A percentile compares a stretch with the other conserved stretches of the same genome.
Conservation (phyloP, 768 basidiomycete genomes). For the Royoungia palumana region DNA sequence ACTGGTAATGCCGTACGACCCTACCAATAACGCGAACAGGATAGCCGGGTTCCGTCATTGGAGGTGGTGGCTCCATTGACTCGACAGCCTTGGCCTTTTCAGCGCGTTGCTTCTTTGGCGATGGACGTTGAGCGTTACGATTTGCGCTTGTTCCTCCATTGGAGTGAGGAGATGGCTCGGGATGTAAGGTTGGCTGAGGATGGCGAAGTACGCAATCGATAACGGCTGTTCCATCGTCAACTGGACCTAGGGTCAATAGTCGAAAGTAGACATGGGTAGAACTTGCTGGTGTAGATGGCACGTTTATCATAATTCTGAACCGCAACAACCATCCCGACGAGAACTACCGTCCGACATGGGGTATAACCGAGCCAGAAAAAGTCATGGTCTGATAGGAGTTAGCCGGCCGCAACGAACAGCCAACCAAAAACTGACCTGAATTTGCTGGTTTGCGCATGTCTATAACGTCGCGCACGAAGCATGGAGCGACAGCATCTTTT, state of each 20-base stretch:
- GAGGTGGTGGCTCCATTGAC: conserved; percentile 26
- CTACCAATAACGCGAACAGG: conserved; percentile 47
- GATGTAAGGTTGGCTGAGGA: conserved; percentile 28
- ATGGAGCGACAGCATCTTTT: conserved; percentile 51
- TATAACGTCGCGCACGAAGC: conserved; percentile 52
- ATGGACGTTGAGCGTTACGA: background rate
- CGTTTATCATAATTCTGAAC: conserved; percentile 57
- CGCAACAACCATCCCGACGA: conserved; percentile 66
- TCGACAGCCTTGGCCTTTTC: conserved; percentile 3
- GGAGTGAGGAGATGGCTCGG: conserved; percentile 7
- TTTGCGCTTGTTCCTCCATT: conserved; percentile 4
- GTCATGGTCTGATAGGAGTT: conserved; percentile 41
- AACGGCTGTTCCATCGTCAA: conserved; percentile 75
- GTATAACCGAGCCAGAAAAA: conserved; percentile 71
- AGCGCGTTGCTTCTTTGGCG: conserved; percentile 17
- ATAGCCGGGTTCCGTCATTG: conserved; percentile 45
- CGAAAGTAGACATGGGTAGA: background rate
- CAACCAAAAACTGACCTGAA: conserved; percentile 25
- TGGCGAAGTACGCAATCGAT: conserved; percentile 61
- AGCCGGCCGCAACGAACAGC: background rate
- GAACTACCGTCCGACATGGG: conserved; percentile 40
- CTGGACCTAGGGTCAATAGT: conserved; percentile 33
- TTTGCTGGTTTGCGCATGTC: conserved; percentile 39
- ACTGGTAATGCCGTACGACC: conserved; percentile 38
- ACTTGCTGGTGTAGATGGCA: conserved; percentile 54